Conservation (phyloP, 1,284 basidiomycete species). For the Amylostereum chailletii region DNA sequence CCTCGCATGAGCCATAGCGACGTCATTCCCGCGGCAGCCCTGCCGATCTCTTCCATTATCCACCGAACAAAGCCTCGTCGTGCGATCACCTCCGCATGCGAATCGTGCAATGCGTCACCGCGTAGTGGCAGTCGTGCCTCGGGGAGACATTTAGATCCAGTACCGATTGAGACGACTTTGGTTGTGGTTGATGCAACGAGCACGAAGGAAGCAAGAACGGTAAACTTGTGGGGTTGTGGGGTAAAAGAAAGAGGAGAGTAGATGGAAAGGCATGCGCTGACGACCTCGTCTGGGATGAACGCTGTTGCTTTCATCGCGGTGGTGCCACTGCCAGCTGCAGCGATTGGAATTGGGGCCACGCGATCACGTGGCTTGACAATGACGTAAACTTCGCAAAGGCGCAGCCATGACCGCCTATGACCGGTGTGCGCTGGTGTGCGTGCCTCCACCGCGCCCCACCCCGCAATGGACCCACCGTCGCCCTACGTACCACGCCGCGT, state of each 20-base stretch:
- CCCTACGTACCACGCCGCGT: too few species aligned
- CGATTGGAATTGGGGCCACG: too few species aligned
- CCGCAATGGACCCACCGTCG: too few species aligned
- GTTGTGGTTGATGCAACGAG: slow-evolving; percentile 21
- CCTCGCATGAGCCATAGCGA: slow-evolving; percentile 34
- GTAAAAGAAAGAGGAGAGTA: slow-evolving; percentile 38
- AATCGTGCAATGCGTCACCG: slow-evolving; percentile 86
- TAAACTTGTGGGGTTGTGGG: slow-evolving; percentile 46
- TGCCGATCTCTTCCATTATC: slow-evolving; percentile 62
- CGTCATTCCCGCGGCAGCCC: slow-evolving; percentile 18
- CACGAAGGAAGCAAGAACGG: slow-evolving; percentile 52
- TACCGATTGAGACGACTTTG: slow-evolving; percentile 66
- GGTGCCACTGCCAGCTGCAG: too few species aligned
- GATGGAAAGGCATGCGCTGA: slow-evolving; percentile 24
- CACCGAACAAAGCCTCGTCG: slow-evolving; percentile 75
- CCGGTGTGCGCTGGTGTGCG: too few species aligned
- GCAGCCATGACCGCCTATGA: too few species aligned
- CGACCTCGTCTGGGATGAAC: too few species aligned
- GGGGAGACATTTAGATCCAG: slow-evolving; percentile 86
- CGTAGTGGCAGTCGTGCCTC: slow-evolving; percentile 46
- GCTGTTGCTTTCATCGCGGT: too few species aligned
- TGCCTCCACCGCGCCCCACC: too few species aligned
- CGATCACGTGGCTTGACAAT: too few species aligned
- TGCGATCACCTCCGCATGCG: slow-evolving; percentile 86
- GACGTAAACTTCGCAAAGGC: too few species aligned